Evolutionary conservation across 768 basidiomycete species (phyloP).

Genomic region (Porphyrellus cyaneotinctus): DNA sequence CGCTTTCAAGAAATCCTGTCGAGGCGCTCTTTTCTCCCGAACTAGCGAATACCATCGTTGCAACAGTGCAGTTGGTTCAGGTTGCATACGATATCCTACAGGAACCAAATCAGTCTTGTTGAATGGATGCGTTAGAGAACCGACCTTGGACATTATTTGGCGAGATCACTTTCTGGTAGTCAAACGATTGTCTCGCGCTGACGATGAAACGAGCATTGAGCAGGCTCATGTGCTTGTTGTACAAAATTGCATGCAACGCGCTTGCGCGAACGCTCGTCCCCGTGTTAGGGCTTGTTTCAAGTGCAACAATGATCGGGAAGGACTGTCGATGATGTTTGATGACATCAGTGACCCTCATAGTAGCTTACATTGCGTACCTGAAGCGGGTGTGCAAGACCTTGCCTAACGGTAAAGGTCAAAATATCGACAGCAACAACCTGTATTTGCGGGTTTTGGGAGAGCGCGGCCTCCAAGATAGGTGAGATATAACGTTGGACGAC

Average conservation of each 20-base stretch:
- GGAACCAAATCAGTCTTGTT: not conserved
- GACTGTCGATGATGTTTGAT: slow-evolving; percentile 46
- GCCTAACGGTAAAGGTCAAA: slow-evolving; percentile 87
- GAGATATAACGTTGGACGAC: slow-evolving; percentile 89
- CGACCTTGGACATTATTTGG: slow-evolving; percentile 52
- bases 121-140: slow-evolving; percentile 1
- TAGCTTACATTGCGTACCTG: slow-evolving; percentile 50
- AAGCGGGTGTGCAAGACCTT: slow-evolving; percentile 92
- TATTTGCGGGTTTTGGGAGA: slow-evolving; percentile 65
- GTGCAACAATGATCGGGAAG: slow-evolving; percentile 85
- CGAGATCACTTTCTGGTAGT: slow-evolving; percentile 67
- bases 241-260: slow-evolving; percentile 74
- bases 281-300: slow-evolving; percentile 77
- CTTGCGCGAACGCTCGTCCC: slow-evolving; percentile 70
- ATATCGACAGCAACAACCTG: slow-evolving; percentile 88
- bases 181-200: slow-evolving; percentile 77
- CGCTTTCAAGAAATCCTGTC: slow-evolving; percentile 84
- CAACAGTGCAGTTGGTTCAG: slow-evolving; percentile 68
- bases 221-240: slow-evolving; percentile 85
- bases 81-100: slow-evolving; percentile 62
- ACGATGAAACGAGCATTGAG: slow-evolving; percentile 81
- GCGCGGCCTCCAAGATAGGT: slow-evolving; percentile 75
- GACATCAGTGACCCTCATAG: not conserved
- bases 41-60: slow-evolving; percentile 90
- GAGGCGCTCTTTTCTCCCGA: slow-evolving; percentile 81